Evolutionary conservation across 306 rosid genomes (phyloP), one percentile per base, ranked within the genome.

Genomic region (Trichosanthes truncata): DNA sequence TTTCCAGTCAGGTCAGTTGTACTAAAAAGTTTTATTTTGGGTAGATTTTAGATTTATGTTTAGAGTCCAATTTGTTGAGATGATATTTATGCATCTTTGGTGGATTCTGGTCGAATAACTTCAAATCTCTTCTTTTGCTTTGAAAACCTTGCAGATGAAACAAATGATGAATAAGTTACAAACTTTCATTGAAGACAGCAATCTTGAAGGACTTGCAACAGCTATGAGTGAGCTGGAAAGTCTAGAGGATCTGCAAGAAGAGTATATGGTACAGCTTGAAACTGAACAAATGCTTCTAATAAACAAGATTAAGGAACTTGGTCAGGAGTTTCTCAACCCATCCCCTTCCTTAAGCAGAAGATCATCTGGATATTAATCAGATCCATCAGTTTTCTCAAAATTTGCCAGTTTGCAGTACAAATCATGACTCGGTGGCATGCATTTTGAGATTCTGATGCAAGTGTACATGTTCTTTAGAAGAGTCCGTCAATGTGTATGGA

Each of bases 271-370:
- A 26, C 97, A 91, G 80, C 82, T 96, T 13, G 98, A 96, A 84
- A 93, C 89, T 1, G 99, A 93, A 82, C 99, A 93, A 77, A 82
- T 78, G 88, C 94, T 93, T 76, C 96, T 96, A 55, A 87, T 96
- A 15, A 87, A 89, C 91, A 96, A 93, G 85, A 83, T 93, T 74
- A 90, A 84, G 87, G 97, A 91, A 78, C 92, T 96, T 46, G 99
- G 94, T 62, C 87, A 83, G 65, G 98, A 93, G 88, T 87, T 96
- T 29, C 76, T 90, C 17, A 74, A 85, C 80, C 80, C 91, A 56
- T 90, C 98, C 76, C 94, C 94, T 82, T 77, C 91, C 61, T 7
- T 82, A 0, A 87, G 89, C 86, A 81, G 92, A 87, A 82, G 83
- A 81, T 80, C 78, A 74, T 74, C 63, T 33, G 63, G 46, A 74